Evolutionary conservation across 2,329 filamentous ascomycete species (phyloP).

Genomic region (Claviceps cyperi): DNA sequence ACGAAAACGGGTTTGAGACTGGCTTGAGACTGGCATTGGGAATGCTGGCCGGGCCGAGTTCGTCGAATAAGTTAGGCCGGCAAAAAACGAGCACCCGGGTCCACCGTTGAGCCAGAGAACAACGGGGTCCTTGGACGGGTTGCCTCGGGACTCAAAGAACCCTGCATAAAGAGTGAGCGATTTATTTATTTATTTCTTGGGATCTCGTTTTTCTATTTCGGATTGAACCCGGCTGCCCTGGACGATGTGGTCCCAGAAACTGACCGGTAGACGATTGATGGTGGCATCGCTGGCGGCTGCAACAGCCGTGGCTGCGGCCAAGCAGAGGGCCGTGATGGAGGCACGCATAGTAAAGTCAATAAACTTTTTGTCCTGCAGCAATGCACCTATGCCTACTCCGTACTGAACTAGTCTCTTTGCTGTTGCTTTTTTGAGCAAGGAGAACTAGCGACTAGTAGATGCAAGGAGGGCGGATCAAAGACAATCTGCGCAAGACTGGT

Average conservation of each 20-base stretch:
- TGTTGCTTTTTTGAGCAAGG: too few relatives aligned
- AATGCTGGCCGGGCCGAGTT: conserved; percentile 72
- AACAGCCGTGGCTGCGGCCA: conserved; percentile 1
- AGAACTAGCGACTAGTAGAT: too few relatives aligned
- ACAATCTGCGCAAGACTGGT: too few relatives aligned
- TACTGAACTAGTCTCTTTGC: too few relatives aligned
- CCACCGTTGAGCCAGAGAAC: conserved; percentile 39
- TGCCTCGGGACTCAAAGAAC: conserved; percentile 32
- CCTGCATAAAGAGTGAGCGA: conserved; percentile 28
- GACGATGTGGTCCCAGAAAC: conserved; percentile 80
- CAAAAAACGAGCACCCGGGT: conserved; percentile 19
- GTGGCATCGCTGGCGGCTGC: neutral
- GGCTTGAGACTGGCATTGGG: conserved; percentile 16
- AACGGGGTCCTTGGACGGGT: conserved; percentile 24
- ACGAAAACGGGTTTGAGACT: conserved; percentile 42
- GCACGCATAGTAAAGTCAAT: neutral
- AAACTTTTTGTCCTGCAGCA: too few relatives aligned
- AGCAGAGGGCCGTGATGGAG: neutral
- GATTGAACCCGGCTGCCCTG: conserved; percentile 56
- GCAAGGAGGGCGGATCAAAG: too few relatives aligned
- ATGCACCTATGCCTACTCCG: too few relatives aligned
- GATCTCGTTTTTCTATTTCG: neutral
- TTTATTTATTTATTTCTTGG: neutral
- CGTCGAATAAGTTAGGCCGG: conserved; percentile 40
- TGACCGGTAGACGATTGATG: conserved; percentile 50